phyloP scores from a whole-genome alignment of 169 alveolate species.

The Plasmodium cynomolgi region DNA sequence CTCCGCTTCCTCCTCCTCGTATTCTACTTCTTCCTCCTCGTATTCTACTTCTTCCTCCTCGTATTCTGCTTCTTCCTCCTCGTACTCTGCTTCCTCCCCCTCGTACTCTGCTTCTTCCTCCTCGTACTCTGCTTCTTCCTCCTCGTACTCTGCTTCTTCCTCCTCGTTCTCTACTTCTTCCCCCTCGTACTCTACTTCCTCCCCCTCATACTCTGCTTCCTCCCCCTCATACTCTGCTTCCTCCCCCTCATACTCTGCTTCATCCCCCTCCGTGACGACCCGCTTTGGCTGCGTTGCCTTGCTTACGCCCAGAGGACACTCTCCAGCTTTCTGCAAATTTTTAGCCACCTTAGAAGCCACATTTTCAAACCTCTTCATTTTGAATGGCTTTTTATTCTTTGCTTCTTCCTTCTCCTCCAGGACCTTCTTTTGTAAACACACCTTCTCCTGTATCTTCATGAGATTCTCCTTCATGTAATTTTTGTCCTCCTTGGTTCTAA shows the following conservation, averaged over 20 bases:
- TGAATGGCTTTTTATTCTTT: constrained; percentile 44
- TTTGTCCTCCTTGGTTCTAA: constrained; percentile 30
- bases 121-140: not conserved
- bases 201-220: not conserved
- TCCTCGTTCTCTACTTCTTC: not conserved
- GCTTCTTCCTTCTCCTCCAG: constrained; percentile 32
- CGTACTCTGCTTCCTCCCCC: constrained; percentile 7
- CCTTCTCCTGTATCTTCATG: constrained; percentile 20
- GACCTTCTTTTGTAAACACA: constrained; percentile 23
- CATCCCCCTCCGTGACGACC: not conserved
- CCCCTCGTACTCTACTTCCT: not conserved
- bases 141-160: not conserved
- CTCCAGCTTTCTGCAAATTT: not conserved
- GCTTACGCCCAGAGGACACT: not conserved
- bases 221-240: not conserved
- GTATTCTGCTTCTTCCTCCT: not conserved
- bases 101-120: not conserved
- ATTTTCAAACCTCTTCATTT: constrained; percentile 42
- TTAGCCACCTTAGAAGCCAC: constrained; percentile 44
- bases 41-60: not conserved
- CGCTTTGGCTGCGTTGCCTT: not conserved
- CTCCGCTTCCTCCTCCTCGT: constrained; percentile 8
- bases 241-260: not conserved
- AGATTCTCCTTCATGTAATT: constrained; percentile 67
- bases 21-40: not conserved